Evolutionary conservation across 1,139 yeast genomes (phyloP).

Genomic region (Zygotorulaspora mrakii): DNA sequence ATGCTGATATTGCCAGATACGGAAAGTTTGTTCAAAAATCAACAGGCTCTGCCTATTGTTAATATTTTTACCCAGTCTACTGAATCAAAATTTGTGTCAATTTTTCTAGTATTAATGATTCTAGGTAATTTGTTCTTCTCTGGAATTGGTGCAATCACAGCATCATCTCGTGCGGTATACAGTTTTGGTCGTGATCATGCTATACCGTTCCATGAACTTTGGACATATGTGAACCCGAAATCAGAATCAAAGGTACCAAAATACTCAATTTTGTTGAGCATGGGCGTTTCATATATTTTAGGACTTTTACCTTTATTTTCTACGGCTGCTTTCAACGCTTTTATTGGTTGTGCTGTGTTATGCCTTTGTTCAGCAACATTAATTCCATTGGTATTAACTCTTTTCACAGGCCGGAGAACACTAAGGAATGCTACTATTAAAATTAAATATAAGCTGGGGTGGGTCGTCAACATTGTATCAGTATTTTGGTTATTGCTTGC

Average conservation of each 20-base stretch:
- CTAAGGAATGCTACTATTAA: conserved; percentile 70
- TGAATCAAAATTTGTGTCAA: conserved; percentile 61
- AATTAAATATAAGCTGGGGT: conserved; percentile 57
- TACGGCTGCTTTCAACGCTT: conserved; percentile 75
- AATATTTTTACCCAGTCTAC: conserved; percentile 66
- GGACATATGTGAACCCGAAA: conserved; percentile 61
- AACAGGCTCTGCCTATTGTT: conserved; percentile 57
- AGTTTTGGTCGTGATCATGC: conserved; percentile 91
- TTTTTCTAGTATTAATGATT: conserved; percentile 61
- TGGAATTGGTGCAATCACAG: conserved; percentile 74
- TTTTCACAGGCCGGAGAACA: conserved; percentile 59
- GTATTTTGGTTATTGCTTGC: conserved; percentile 60
- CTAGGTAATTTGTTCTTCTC: conserved; percentile 73
- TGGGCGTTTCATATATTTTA: conserved; percentile 56
- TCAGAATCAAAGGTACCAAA: conserved; percentile 62
- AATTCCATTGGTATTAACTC: conserved; percentile 62
- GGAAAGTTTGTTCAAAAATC: conserved; percentile 51
- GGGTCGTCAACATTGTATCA: conserved; percentile 57
- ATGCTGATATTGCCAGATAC: conserved; percentile 68
- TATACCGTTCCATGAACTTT: conserved; percentile 61
- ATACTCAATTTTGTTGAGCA: conserved; percentile 68
- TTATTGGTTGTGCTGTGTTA: conserved; percentile 81
- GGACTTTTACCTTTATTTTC: conserved; percentile 68
- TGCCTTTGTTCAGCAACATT: conserved; percentile 74
- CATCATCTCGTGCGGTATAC: conserved; percentile 82